These are phyloP conservation scores for Leccinum sublutescens DNA, from an alignment of 768 basidiomycete species.

Conservation along the genomic window DNA sequence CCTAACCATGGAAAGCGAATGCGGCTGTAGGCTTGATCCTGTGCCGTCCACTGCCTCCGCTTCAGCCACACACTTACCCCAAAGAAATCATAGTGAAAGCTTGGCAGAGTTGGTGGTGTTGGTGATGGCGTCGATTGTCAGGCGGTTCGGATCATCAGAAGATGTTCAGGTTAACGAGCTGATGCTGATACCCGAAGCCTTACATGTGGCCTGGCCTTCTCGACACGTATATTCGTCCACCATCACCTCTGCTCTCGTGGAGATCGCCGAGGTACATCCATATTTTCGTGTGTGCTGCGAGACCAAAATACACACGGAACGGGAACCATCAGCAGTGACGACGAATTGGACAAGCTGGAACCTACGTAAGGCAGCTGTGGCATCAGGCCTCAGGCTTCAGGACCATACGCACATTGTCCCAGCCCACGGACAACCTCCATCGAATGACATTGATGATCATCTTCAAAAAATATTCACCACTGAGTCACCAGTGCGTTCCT, in stretches of 20 bases:
- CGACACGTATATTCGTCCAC: neutral
- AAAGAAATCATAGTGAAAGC: neutral
- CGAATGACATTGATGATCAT: neutral
- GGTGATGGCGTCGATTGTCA: conserved; percentile 1
- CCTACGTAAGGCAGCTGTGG: neutral
- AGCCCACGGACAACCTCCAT: neutral
- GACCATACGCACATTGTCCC: neutral
- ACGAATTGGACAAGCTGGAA: neutral
- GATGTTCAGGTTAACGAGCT: neutral
- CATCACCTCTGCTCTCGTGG: neutral
- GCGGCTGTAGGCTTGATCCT: neutral
- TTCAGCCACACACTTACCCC: neutral
- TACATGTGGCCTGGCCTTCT: no score
- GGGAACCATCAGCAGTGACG: neutral
- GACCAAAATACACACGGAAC: neutral
- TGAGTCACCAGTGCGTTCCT: neutral
- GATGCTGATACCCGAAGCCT: neutral
- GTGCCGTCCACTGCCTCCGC: neutral
- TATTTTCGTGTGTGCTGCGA: neutral
- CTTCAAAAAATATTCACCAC: neutral
- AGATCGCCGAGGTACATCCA: neutral
- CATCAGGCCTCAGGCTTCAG: neutral
- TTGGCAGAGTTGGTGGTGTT: neutral
- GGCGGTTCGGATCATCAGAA: neutral
- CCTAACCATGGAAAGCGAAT: neutral